phyloP scores from a whole-genome alignment of 306 rosid species.

The Hippophae gyantsensis region DNA sequence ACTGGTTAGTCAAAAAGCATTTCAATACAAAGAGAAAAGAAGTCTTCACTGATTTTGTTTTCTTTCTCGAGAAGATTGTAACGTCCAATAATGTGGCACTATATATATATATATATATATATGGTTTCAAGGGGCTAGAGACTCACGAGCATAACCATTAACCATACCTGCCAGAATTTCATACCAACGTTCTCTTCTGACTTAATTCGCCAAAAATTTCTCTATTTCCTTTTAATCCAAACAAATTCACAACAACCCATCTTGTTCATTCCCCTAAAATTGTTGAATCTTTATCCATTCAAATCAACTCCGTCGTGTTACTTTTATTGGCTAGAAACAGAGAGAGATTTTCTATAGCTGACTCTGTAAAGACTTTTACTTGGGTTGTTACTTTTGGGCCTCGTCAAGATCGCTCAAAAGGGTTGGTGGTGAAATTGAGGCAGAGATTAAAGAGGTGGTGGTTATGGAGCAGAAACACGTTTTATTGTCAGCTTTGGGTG shows the following conservation, averaged over 20 bases:
- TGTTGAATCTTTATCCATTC: slow-evolving; percentile 15
- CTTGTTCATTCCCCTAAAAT: slow-evolving; percentile 12
- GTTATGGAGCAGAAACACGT: slow-evolving; percentile 88
- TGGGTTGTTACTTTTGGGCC: neutral
- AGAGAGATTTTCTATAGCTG: slow-evolving; percentile 1
- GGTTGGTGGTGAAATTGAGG: neutral
- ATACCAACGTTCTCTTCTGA: slow-evolving; percentile 34
- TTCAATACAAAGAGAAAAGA: neutral
- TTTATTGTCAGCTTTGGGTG: slow-evolving; percentile 87
- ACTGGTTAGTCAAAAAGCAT: slow-evolving; percentile 4
- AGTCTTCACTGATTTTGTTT: neutral
- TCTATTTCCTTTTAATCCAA: slow-evolving; percentile 7
- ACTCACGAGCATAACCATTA: slow-evolving; percentile 22
- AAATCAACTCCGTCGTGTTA: neutral
- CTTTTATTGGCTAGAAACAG: neutral
- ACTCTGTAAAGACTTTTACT: neutral
- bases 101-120: slow-evolving; percentile 11
- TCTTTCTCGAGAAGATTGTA: slow-evolving; percentile 25
- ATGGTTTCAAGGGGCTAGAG: slow-evolving; percentile 27
- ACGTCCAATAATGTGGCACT: slow-evolving; percentile 50
- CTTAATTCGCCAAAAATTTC: neutral
- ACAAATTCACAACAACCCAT: slow-evolving; percentile 20
- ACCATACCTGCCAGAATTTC: slow-evolving; percentile 32
- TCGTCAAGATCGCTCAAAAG: neutral
- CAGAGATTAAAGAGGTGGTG: neutral